These are phyloP conservation scores for Moesziomyces globuligerus DNA, from an alignment of 1,284 basidiomycete species.

Conservation along the genomic window DNA sequence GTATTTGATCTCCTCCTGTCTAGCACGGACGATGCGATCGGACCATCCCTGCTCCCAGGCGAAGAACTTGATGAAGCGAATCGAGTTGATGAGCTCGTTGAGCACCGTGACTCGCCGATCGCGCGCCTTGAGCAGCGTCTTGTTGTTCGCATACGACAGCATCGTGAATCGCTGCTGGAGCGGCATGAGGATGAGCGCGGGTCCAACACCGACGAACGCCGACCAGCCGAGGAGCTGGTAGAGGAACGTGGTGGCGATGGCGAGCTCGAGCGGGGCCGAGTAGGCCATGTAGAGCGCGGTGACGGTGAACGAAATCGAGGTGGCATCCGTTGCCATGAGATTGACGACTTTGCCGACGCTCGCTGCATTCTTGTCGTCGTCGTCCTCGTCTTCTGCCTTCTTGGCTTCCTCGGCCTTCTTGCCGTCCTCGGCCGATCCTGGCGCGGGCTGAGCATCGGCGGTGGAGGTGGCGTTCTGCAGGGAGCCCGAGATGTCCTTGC, in stretches of 20 bases:
- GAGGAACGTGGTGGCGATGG: conserved; percentile 43
- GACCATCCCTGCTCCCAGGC: conserved; percentile 52
- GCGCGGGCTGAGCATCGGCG: conserved; percentile 68
- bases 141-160: conserved; percentile 15
- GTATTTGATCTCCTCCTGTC: conserved; percentile 33
- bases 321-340: conserved; percentile 39
- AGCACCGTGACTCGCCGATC: conserved; percentile 45
- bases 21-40: conserved; percentile 20
- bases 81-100: conserved; percentile 48
- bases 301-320: conserved; percentile 11
- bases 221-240: conserved; percentile 54
- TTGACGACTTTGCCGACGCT: conserved; percentile 47
- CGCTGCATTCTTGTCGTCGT: conserved; percentile 28
- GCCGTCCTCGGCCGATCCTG: conserved; percentile 67
- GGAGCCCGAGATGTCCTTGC: conserved; percentile 81
- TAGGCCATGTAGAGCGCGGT: conserved; percentile 28
- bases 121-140: conserved; percentile 15
- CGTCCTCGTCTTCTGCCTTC: conserved; percentile 1
- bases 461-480: conserved; percentile 73
- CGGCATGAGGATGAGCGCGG: conserved; percentile 38
- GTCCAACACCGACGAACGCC: conserved; percentile 43
- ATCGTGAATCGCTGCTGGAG: conserved; percentile 36
- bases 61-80: conserved; percentile 59
- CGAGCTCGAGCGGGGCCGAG: conserved; percentile 44
- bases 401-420: conserved; percentile 15